A percentile compares a stretch with the other conserved stretches of the same genome.
phyloP scores from a whole-genome alignment of 2,329 filamentous ascomycete species.

The Verticillium alfalfae region DNA sequence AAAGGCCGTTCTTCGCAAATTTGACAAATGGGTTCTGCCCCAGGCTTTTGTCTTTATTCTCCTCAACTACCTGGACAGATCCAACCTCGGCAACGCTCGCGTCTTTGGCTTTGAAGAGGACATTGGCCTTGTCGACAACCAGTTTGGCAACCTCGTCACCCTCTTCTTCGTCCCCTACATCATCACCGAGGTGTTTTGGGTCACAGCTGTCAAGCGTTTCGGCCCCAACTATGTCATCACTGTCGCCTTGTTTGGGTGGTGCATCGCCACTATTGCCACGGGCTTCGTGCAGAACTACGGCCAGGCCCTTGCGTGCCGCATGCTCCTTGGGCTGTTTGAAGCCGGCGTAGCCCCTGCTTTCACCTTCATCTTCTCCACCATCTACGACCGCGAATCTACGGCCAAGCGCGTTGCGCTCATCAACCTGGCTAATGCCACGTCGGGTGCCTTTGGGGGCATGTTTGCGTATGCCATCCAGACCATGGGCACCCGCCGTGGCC shows the following conservation, averaged over 20 bases:
- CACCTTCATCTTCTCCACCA: slow-evolving; percentile 21
- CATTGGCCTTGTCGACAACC: slow-evolving; percentile 46
- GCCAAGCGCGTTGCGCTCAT: slow-evolving; percentile 18
- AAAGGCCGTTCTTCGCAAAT: slow-evolving; percentile 35
- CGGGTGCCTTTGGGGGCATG: slow-evolving; percentile 16
- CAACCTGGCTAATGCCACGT: slow-evolving; percentile 17
- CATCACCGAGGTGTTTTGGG: slow-evolving; percentile 13
- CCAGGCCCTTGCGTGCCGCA: slow-evolving; percentile 14
- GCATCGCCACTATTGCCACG: slow-evolving; percentile 16
- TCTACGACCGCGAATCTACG: slow-evolving; percentile 21
- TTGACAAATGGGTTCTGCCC: slow-evolving; percentile 46
- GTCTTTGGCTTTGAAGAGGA: slow-evolving; percentile 48
- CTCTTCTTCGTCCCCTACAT: slow-evolving; percentile 31
- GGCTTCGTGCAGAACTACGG: slow-evolving; percentile 15
- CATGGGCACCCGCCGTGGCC: slow-evolving; percentile 34
- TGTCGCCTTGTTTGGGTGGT: slow-evolving; percentile 19
- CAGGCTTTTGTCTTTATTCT: slow-evolving; percentile 44
- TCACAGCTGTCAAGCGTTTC: slow-evolving; percentile 17
- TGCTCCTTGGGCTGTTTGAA: slow-evolving; percentile 21
- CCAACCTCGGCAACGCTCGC: slow-evolving; percentile 49
- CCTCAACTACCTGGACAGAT: slow-evolving; percentile 48
- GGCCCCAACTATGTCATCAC: slow-evolving; percentile 13
- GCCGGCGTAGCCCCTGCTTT: slow-evolving; percentile 21
- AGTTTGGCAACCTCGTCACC: slow-evolving; percentile 50
- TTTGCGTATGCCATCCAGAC: slow-evolving; percentile 18